Conservation (phyloP, 2,329 filamentous ascomycete genomes). For the Fusarium chaquense region DNA sequence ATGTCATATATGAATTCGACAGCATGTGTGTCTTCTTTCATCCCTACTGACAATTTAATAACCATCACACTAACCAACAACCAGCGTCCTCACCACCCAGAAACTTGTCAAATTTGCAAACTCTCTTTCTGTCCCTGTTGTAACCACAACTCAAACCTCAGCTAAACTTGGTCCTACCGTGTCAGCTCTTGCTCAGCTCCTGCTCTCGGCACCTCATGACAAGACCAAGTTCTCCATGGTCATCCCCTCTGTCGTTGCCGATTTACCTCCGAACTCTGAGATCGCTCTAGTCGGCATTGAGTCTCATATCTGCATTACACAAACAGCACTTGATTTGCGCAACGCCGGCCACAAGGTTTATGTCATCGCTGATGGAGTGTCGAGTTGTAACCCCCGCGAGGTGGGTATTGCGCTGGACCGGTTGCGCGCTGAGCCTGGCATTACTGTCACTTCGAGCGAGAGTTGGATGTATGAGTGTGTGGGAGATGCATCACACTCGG, state of each 20-base stretch:
- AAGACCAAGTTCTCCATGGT: conserved; percentile 94
- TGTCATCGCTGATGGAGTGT: conserved; percentile 89
- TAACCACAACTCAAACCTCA: conserved; percentile 87
- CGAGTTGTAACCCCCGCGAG: conserved; percentile 86
- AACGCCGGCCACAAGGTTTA: conserved; percentile 83
- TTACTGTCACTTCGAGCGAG: conserved; percentile 86
- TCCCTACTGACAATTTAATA: conserved; percentile 1
- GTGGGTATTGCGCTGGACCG: conserved; percentile 81
- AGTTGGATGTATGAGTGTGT: conserved; percentile 90
- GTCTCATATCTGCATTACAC: conserved; percentile 92
- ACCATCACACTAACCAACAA: neutral
- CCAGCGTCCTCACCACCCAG: conserved; percentile 72
- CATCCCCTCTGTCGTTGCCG: conserved; percentile 71
- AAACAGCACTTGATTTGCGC: conserved; percentile 87
- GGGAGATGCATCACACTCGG: conserved; percentile 79
- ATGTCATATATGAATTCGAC: conserved; percentile 85
- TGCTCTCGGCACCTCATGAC: conserved; percentile 73
- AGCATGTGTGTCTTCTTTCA: conserved; percentile 71
- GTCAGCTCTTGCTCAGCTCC: conserved; percentile 71
- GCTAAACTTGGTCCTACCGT: conserved; percentile 84
- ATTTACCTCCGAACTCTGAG: conserved; percentile 58
- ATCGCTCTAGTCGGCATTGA: conserved; percentile 92
- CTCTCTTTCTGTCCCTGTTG: conserved; percentile 79
- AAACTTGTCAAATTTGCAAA: conserved; percentile 76
- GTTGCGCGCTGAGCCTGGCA: conserved; percentile 77